Base-by-base conservation (phyloP, 495 filamentous ascomycete genomes). In the Lophiotrema nucula region DNA sequence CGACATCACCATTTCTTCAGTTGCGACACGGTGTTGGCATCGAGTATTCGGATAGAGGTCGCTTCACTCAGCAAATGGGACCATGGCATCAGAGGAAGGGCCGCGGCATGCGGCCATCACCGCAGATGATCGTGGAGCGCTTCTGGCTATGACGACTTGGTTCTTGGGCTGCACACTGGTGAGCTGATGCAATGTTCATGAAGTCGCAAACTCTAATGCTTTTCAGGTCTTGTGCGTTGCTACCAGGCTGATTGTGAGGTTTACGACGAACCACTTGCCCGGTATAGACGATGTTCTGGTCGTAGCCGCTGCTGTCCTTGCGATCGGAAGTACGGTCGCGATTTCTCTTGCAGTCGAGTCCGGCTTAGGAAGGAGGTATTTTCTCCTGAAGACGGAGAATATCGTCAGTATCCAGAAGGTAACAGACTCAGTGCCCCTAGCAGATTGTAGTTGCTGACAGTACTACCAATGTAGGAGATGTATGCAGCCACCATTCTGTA, bases 401-500 rank as follows among this genome's bases (percentile, higher is more conserved):
- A 45, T 35, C 4, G 11, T 11, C 8, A 18, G 12, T 10, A 56
- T 56, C 4, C 52, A 56, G 13, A 56, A 46, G 25, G 25, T 56
- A 24, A 4, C n/a, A n/a, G n/a, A n/a, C n/a, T n/a, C n/a, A n/a
- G n/a, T n/a, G n/a, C n/a, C n/a, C n/a, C n/a, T n/a, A n/a, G n/a
- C n/a, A n/a, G n/a, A n/a, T n/a, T n/a, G n/a, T n/a, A n/a, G n/a
- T n/a, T n/a, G n/a, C n/a, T n/a, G n/a, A n/a, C n/a, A n/a, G n/a
- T n/a, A n/a, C n/a, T 8, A 13, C 4, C 11, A n/a, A 6, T 33
- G 12, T 41, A 58, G 54, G 54, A 58, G 15, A 41, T 46, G 27
- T 60, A 60, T 41, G 56, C 39, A 24, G 56, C 56, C 2, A 60
- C 56, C 38, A 46, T 60, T 16, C 21, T 45, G 3, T 60, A 60